Conservation (phyloP, 148 eudicot genomes). For the Diospyros kaki region DNA sequence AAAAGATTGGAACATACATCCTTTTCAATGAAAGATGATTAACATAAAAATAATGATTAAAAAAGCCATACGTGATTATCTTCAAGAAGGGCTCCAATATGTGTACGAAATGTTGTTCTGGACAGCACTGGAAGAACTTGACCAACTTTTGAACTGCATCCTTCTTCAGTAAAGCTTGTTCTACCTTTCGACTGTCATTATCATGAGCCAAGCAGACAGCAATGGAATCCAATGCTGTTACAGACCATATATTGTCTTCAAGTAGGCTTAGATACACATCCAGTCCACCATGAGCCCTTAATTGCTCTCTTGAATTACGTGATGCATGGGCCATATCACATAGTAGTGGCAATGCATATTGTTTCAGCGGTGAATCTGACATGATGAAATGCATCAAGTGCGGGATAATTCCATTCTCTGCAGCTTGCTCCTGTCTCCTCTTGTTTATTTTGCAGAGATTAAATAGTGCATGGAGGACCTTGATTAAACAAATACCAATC, state of each 20-base stretch:
- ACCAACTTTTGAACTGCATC: conserved; percentile 96
- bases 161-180: conserved; percentile 90
- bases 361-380: conserved; percentile 85
- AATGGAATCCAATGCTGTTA: conserved; percentile 89
- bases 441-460: conserved; percentile 98
- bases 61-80: conserved; percentile 77
- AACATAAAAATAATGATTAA: neutral
- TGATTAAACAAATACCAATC: conserved; percentile 12
- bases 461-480: conserved; percentile 96
- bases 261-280: conserved; percentile 93
- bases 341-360: conserved; percentile 82
- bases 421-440: conserved; percentile 99
- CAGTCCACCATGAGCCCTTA: conserved; percentile 95
- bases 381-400: conserved; percentile 93
- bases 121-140: conserved; percentile 83
- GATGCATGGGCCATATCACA: conserved; percentile 99
- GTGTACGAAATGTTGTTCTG: conserved; percentile 88
- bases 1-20: neutral
- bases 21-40: neutral
- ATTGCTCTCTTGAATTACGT: conserved; percentile 93
- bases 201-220: conserved; percentile 98
- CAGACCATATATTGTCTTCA: conserved; percentile 93
- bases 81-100: conserved; percentile 96
- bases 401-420: conserved; percentile 96
- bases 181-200: conserved; percentile 89